These are phyloP conservation scores for Xerocomus amazonicus DNA, from an alignment of 1,284 basidiomycete genomes.

Conservation along the genomic window DNA sequence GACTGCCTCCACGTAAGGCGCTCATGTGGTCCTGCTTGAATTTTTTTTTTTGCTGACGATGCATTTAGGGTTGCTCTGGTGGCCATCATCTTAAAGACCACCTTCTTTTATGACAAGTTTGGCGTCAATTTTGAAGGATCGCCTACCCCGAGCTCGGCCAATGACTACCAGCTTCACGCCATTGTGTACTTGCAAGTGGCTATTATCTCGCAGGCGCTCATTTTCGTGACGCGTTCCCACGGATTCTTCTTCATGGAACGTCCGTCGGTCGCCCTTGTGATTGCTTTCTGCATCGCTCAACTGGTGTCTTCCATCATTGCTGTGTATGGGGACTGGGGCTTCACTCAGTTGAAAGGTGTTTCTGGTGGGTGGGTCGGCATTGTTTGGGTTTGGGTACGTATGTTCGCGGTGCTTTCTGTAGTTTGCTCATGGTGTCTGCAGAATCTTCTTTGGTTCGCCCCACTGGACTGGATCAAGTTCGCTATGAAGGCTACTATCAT, in stretches of 20 bases:
- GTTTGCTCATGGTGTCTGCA: conserved; percentile 28
- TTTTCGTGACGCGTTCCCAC: conserved; percentile 96
- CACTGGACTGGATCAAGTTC: conserved; percentile 95
- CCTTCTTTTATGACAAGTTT: conserved; percentile 89
- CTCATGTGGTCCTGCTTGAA: not conserved
- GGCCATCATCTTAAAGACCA: conserved; percentile 82
- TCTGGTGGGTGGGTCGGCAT: conserved; percentile 96
- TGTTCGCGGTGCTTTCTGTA: not conserved
- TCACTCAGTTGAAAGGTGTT: conserved; percentile 74
- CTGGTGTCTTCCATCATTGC: conserved; percentile 95
- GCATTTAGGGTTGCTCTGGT: conserved; percentile 68
- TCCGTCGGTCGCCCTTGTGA: conserved; percentile 85
- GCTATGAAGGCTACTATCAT: conserved; percentile 92
- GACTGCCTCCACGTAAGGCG: conserved; percentile 81
- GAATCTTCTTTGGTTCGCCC: conserved; percentile 94
- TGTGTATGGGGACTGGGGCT: conserved; percentile 88
- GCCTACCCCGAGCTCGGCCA: conserved; percentile 47
- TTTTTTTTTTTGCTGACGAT: conserved; percentile 20
- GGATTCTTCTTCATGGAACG: conserved; percentile 99
- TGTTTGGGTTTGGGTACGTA: conserved; percentile 88
- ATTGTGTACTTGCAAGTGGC: conserved; percentile 90
- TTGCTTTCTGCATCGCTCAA: conserved; percentile 91
- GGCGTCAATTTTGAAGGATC: conserved; percentile 57
- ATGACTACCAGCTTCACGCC: conserved; percentile 77
- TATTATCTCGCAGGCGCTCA: conserved; percentile 96